Evolutionary conservation across 2,329 filamentous ascomycete genomes (phyloP).

Genomic region (Fusarium decemcellulare): DNA sequence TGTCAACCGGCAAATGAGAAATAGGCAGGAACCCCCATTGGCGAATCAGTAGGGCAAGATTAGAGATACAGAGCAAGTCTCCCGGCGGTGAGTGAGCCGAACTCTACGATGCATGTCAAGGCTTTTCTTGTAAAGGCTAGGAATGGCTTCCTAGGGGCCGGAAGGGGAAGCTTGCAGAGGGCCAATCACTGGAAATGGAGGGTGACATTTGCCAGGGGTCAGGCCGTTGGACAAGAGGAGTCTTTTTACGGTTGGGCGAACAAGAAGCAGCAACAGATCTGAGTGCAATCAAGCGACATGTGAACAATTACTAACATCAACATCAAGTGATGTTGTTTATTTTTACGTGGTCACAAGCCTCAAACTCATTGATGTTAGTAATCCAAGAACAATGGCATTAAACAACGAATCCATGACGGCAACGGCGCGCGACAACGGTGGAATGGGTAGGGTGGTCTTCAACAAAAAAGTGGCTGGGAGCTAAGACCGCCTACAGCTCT

Average conservation of each 20-base stretch:
- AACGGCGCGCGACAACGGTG: neutral
- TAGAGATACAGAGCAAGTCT: neutral
- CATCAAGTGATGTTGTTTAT: no score
- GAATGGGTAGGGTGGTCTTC: neutral
- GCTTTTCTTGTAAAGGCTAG: neutral
- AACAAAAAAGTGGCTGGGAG: slow-evolving; percentile 11
- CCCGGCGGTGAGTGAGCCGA: slow-evolving; percentile 10
- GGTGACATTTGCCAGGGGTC: slow-evolving; percentile 14
- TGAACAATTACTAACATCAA: no score
- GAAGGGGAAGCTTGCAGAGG: slow-evolving; percentile 1
- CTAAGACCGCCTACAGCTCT: slow-evolving; percentile 3
- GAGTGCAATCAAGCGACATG: no score
- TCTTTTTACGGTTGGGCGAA: neutral
- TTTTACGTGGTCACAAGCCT: no score
- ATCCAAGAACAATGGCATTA: slow-evolving; percentile 9
- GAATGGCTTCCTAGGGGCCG: slow-evolving; percentile 3
- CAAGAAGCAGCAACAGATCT: neutral
- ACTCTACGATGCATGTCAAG: slow-evolving; percentile 8
- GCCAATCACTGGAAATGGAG: slow-evolving; percentile 24
- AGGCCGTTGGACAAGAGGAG: neutral
- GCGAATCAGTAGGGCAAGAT: neutral
- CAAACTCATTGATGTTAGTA: no score
- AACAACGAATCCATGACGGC: neutral
- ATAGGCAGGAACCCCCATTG: neutral
- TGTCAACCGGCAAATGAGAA: neutral